Evolutionary conservation across 192 early-diverging fungal species (phyloP).

Genomic region (Linnemannia exigua): DNA sequence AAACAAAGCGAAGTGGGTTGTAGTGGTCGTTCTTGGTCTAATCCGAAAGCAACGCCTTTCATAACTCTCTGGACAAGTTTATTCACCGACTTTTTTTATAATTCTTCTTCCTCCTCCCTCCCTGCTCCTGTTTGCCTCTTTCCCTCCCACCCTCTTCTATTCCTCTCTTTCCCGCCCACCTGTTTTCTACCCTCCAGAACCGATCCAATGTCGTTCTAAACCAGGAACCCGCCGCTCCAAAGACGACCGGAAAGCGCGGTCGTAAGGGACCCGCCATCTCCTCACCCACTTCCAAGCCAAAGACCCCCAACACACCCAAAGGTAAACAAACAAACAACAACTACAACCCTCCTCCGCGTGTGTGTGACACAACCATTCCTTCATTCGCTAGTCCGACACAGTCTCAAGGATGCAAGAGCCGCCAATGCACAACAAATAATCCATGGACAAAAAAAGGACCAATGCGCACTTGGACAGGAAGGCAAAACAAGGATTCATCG

Average conservation of each 20-base stretch:
- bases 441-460: too few relatives aligned
- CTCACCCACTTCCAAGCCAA: constrained; percentile 14
- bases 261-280: constrained; percentile 19
- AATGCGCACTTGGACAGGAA: background rate
- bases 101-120: background rate
- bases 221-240: constrained; percentile 18
- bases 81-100: background rate
- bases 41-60: background rate
- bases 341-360: background rate
- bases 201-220: constrained; percentile 18
- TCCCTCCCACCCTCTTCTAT: background rate
- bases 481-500: background rate
- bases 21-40: background rate
- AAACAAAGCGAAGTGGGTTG: background rate
- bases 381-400: background rate
- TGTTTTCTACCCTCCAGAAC: constrained; percentile 7
- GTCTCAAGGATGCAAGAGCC: background rate
- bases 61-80: background rate
- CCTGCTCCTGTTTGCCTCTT: background rate
- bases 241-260: constrained; percentile 34
- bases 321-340: constrained; percentile 17
- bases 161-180: too few relatives aligned
- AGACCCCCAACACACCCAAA: constrained; percentile 17
- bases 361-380: background rate
- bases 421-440: too few relatives aligned